phyloP scores from a whole-genome alignment of 305 asterid species.

The Fraxinus paxiana region DNA sequence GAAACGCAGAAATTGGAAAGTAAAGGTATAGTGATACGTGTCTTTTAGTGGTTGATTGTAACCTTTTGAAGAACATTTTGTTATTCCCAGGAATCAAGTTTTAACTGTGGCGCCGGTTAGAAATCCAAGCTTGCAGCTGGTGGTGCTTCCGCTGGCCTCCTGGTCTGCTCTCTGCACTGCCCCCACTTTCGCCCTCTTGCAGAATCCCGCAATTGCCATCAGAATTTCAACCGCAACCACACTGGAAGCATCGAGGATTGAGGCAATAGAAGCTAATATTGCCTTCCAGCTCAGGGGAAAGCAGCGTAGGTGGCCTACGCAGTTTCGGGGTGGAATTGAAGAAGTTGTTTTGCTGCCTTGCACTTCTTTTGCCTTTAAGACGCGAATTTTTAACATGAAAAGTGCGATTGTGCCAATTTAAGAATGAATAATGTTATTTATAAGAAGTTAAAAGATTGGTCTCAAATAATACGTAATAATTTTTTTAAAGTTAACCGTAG shows the following conservation, averaged over 20 bases:
- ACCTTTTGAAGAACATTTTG: not conserved
- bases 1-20: conserved; percentile 11
- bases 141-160: not conserved
- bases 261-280: not conserved
- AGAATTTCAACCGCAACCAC: not conserved
- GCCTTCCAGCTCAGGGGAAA: not conserved
- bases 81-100: not conserved
- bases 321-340: not conserved
- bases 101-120: not conserved
- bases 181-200: not conserved
- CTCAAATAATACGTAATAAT: not conserved
- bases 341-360: not conserved
- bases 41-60: not conserved
- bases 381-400: not conserved
- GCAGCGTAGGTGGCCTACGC: not conserved
- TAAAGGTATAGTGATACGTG: not conserved
- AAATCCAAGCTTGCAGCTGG: not conserved
- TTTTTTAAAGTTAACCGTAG: not conserved
- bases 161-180: not conserved
- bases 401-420: not conserved
- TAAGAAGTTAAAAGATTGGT: not conserved
- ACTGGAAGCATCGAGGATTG: not conserved
- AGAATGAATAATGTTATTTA: too few relatives aligned
- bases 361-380: not conserved
- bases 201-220: not conserved